phyloP scores from a whole-genome alignment of 805 yeast species.

The Candida silvicultrix region DNA sequence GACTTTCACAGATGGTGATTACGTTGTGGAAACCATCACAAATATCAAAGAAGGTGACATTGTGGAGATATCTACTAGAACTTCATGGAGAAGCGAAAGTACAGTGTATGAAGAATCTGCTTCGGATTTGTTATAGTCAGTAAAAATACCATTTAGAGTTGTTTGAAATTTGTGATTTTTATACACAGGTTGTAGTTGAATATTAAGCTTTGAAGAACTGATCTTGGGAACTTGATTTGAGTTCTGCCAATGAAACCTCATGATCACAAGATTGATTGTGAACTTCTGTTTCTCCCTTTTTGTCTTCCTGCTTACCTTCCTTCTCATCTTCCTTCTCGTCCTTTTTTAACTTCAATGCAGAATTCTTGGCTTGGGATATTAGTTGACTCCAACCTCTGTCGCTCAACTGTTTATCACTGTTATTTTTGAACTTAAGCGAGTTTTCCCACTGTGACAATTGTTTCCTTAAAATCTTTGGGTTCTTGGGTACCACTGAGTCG shows the following conservation, averaged over 20 bases:
- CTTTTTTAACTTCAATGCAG: not conserved
- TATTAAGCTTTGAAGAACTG: constrained; percentile 24
- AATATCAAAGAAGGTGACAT: constrained; percentile 18
- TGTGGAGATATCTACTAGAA: constrained; percentile 4
- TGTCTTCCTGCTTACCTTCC: constrained; percentile 1
- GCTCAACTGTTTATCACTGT: constrained; percentile 9
- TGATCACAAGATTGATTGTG: not conserved
- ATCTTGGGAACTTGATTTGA: constrained; percentile 4
- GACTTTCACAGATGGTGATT: not conserved
- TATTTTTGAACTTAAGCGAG: constrained; percentile 12
- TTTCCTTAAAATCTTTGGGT: constrained; percentile 47
- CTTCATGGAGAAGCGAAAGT: not conserved
- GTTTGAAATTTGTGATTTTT: not conserved
- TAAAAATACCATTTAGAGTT: too few relatives aligned
- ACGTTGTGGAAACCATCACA: constrained; percentile 4
- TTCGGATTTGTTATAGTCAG: not conserved
- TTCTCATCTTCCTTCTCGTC: not conserved
- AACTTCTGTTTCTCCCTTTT: not conserved
- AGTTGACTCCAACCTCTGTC: constrained; percentile 16
- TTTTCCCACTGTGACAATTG: constrained; percentile 66
- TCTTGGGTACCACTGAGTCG: constrained; percentile 62
- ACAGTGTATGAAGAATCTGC: not conserved
- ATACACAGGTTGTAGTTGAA: not conserved
- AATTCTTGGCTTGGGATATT: constrained; percentile 10
- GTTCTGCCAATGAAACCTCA: not conserved